Conservation (phyloP, 1,284 basidiomycete genomes). For the Ceratobasidium theobromae region DNA sequence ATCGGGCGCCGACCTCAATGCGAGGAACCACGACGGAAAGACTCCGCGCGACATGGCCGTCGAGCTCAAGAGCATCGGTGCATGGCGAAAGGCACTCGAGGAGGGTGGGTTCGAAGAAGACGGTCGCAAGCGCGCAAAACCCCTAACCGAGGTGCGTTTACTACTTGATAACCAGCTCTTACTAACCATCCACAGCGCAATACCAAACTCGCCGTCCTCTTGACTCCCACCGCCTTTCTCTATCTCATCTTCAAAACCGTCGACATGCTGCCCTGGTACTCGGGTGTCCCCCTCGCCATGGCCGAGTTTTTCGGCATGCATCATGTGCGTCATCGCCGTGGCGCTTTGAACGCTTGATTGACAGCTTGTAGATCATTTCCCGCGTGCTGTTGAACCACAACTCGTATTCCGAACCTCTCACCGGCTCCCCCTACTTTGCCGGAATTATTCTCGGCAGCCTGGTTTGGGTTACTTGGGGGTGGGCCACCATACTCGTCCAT, state of each 20-base stretch:
- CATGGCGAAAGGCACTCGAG: conserved; percentile 85
- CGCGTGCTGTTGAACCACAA: conserved; percentile 77
- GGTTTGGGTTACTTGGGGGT: conserved; percentile 83
- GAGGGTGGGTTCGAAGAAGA: conserved; percentile 81
- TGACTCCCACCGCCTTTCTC: conserved; percentile 76
- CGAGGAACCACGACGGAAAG: conserved; percentile 82
- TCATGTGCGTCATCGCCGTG: conserved; percentile 59
- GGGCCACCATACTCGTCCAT: conserved; percentile 72
- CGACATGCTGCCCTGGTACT: conserved; percentile 85
- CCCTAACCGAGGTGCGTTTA: conserved; percentile 64
- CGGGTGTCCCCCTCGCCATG: conserved; percentile 75
- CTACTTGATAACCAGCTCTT: background rate
- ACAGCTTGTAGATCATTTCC: conserved; percentile 63
- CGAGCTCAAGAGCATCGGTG: conserved; percentile 85
- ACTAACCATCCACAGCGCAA: conserved; percentile 55
- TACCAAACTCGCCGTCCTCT: conserved; percentile 79
- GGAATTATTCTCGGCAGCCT: conserved; percentile 87
- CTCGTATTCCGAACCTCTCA: conserved; percentile 75
- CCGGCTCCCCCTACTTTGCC: conserved; percentile 84
- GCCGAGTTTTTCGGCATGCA: conserved; percentile 92
- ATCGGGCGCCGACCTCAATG: conserved; percentile 79
- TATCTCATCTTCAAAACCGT: conserved; percentile 83
- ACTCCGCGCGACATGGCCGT: conserved; percentile 93
- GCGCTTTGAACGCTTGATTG: conserved; percentile 30
- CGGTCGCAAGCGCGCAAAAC: conserved; percentile 66